Percentiles rank a stretch among this genome's conserved stretches.
phyloP scores from a whole-genome alignment of 78 protist genomes.

The Chrysochromulina tobinii region DNA sequence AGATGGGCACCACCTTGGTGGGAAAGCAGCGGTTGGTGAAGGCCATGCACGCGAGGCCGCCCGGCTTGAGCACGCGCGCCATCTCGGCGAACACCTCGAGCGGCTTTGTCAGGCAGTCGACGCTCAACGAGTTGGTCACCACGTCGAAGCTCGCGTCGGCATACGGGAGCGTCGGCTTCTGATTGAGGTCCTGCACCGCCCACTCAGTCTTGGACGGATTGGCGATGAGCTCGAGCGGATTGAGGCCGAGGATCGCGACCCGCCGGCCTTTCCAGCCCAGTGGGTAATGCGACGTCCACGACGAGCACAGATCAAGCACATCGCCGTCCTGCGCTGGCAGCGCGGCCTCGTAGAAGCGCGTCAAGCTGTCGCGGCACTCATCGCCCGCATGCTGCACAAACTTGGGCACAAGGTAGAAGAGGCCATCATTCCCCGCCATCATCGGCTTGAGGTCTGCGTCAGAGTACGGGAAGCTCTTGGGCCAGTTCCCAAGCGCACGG shows the following conservation, averaged over 20 bases:
- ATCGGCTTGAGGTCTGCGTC: neutral
- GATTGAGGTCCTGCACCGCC: conserved; percentile 14
- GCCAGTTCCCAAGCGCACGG: neutral
- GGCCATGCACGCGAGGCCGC: neutral
- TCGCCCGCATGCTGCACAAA: conserved; percentile 9
- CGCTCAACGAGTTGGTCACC: neutral
- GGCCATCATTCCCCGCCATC: neutral
- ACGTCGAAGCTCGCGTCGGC: neutral
- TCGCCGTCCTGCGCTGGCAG: neutral
- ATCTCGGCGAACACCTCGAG: neutral
- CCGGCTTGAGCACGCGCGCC: neutral
- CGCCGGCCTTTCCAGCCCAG: neutral
- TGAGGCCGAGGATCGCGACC: neutral
- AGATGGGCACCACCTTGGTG: neutral
- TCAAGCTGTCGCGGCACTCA: neutral
- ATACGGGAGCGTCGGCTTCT: neutral
- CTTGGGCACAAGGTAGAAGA: neutral
- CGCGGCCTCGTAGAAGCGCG: neutral
- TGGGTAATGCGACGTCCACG: conserved; percentile 32
- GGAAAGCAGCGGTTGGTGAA: conserved; percentile 29
- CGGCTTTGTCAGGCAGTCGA: conserved; percentile 4
- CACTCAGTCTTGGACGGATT: neutral
- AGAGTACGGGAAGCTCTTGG: neutral
- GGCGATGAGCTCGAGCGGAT: neutral
- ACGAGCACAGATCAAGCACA: conserved; percentile 20